These are phyloP conservation scores for Eucalyptus urophylla DNA, from an alignment of 345 rosid species.

Conservation along the genomic window DNA sequence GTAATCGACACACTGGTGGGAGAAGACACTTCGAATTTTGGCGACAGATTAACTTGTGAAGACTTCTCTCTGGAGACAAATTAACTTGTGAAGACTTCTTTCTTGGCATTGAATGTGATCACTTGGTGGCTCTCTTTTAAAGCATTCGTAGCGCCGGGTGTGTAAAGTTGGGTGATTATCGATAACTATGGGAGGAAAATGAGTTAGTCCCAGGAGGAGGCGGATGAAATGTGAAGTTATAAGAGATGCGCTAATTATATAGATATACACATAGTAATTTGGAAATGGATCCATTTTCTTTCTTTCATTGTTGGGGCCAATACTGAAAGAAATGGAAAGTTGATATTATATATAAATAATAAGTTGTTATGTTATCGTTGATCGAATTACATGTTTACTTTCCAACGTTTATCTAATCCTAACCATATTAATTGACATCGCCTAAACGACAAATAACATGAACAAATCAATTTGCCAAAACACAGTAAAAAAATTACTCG, in stretches of 20 bases:
- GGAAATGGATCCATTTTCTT: not conserved
- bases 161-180: not conserved
- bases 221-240: not conserved
- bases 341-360: not conserved
- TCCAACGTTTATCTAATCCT: not conserved
- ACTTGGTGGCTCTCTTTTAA: not conserved
- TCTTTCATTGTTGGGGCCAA: not conserved
- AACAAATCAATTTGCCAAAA: not conserved
- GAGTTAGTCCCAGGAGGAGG: not conserved
- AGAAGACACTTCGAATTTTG: not conserved
- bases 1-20: not conserved
- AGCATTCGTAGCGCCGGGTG: not conserved
- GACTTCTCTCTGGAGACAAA: not conserved
- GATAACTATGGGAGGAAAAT: not conserved
- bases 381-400: not conserved
- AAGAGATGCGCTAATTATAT: not conserved
- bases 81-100: not conserved
- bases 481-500: not conserved
- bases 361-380: not conserved
- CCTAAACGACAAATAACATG: accelerated
- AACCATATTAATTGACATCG: not conserved
- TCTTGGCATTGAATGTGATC: not conserved
- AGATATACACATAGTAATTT: not conserved
- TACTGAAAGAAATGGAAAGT: not conserved
- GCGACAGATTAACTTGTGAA: not conserved